Conservation (phyloP, 2,329 filamentous ascomycete genomes). For the Fusarium nurragi region DNA sequence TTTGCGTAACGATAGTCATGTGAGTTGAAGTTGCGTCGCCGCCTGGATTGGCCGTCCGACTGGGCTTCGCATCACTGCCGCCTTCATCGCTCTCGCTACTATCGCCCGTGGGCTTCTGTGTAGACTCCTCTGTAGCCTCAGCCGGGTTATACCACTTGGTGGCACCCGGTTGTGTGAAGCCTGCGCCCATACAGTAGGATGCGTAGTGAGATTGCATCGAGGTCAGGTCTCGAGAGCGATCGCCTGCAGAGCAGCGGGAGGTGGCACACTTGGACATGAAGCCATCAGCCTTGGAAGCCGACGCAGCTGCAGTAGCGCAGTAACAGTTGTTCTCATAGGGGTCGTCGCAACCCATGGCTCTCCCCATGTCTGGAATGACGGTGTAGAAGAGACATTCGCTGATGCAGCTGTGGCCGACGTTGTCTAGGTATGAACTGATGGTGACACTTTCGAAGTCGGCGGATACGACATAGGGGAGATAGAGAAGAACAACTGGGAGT, state of each 20-base stretch:
- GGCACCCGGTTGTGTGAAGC: constrained; percentile 41
- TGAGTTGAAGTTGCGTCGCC: constrained; percentile 35
- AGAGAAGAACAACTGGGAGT: constrained; percentile 12
- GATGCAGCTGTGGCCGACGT: constrained; percentile 32
- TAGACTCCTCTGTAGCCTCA: constrained; percentile 25
- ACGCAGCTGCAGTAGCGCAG: constrained; percentile 38
- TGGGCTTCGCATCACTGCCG: constrained; percentile 26
- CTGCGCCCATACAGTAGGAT: constrained; percentile 43
- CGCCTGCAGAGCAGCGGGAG: constrained; percentile 33
- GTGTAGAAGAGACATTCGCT: constrained; percentile 37
- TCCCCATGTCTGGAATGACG: constrained; percentile 28
- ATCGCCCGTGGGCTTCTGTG: constrained; percentile 18
- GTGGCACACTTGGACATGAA: constrained; percentile 39
- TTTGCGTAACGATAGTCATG: constrained; percentile 41
- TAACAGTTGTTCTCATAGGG: constrained; percentile 44
- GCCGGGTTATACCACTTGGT: constrained; percentile 41
- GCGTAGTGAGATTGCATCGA: constrained; percentile 42
- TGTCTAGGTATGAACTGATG: constrained; percentile 24
- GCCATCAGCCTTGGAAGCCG: constrained; percentile 29
- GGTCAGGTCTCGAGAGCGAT: constrained; percentile 36
- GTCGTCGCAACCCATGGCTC: constrained; percentile 35
- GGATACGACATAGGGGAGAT: neutral
- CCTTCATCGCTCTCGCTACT: neutral
- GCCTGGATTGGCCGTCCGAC: constrained; percentile 34
- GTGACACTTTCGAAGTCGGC: constrained; percentile 33